A percentile compares a stretch with the other conserved stretches of the same genome.
Conservation (phyloP, 768 basidiomycete genomes). For the Mycena galopus region DNA sequence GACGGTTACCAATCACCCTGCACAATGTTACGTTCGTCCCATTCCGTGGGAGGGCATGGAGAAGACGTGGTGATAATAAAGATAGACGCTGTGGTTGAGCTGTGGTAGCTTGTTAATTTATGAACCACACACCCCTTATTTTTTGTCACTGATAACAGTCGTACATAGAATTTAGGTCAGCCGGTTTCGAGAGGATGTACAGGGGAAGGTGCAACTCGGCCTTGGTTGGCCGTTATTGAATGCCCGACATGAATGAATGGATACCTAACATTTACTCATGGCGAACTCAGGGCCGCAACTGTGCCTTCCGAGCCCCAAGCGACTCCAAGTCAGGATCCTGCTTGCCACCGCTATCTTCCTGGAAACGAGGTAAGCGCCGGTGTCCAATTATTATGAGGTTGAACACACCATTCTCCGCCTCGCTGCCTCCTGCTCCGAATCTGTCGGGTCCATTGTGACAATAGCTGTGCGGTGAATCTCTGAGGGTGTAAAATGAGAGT, state of each 20-base stretch:
- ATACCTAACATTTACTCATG: too few species aligned
- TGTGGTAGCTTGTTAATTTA: too few species aligned
- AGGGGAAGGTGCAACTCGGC: too few species aligned
- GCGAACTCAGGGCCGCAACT: too few species aligned
- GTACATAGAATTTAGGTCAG: too few species aligned
- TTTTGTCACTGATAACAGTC: too few species aligned
- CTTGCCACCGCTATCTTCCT: background rate
- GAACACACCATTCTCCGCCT: background rate
- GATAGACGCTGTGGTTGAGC: too few species aligned
- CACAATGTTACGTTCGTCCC: background rate
- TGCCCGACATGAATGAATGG: too few species aligned
- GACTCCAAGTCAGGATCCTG: background rate
- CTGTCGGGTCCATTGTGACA: constrained; percentile 9
- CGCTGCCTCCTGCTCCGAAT: background rate
- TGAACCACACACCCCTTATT: too few species aligned
- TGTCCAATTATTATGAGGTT: background rate
- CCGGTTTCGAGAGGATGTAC: too few species aligned
- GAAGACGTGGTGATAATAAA: too few species aligned
- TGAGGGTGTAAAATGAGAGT: background rate
- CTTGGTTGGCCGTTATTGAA: too few species aligned
- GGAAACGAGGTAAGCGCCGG: background rate
- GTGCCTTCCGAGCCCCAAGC: background rate
- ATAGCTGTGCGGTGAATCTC: constrained; percentile 7
- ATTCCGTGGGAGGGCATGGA: background rate
- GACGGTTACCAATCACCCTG: background rate